A percentile compares a stretch with the other conserved stretches of the same genome.
Evolutionary conservation across 1,139 yeast genomes (phyloP).

Genomic region (Pneumocystis carinii): DNA sequence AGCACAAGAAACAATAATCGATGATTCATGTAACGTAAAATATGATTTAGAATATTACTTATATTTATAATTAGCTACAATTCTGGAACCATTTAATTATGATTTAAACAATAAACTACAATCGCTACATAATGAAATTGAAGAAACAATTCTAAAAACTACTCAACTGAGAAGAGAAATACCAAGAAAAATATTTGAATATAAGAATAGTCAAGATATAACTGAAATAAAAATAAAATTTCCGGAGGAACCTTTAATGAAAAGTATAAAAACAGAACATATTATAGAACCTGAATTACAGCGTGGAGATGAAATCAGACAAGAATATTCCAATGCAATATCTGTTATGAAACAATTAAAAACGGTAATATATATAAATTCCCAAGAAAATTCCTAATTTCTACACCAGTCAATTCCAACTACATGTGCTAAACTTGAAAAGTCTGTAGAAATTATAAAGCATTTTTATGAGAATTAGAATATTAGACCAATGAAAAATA

Average conservation of each 20-base stretch:
- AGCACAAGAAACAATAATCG: neutral
- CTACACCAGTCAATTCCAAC: neutral
- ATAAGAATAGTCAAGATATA: neutral
- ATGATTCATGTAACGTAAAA: neutral
- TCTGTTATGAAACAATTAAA: neutral
- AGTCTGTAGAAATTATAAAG: neutral
- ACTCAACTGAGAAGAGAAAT: neutral
- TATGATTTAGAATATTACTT: neutral
- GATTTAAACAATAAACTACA: neutral
- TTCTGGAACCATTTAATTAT: neutral
- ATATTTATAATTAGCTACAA: neutral
- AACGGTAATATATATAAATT: neutral
- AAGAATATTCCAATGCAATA: neutral
- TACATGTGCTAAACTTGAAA: neutral
- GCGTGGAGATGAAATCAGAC: neutral
- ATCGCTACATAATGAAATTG: neutral
- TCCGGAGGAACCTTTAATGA: neutral
- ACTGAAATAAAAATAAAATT: neutral
- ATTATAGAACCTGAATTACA: neutral
- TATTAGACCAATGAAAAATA: neutral
- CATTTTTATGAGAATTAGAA: neutral
- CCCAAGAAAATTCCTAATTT: neutral
- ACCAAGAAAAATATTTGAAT: neutral
- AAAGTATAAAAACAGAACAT: neutral
- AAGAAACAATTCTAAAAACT: neutral